These are phyloP conservation scores for Aphanomyces astaci DNA, from an alignment of 352 stramenopile species.

Conservation along the genomic window DNA sequence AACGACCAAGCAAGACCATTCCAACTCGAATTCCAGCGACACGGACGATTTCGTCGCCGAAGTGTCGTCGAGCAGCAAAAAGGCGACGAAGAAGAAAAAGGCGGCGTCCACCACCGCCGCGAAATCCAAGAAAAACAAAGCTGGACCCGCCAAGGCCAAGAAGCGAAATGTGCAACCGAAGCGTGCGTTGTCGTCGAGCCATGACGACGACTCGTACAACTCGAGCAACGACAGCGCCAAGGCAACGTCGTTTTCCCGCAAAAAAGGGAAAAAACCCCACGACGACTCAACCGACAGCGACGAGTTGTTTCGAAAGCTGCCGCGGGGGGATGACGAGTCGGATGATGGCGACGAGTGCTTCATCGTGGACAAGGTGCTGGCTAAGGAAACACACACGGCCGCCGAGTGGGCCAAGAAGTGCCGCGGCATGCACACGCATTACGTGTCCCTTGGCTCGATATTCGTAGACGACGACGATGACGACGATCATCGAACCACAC, in stretches of 20 bases:
- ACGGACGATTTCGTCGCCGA: neutral
- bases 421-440: slow-evolving; percentile 14
- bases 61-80: neutral
- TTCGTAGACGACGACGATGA: neutral
- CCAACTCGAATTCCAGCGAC: neutral
- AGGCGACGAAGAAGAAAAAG: neutral
- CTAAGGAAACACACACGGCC: slow-evolving; percentile 64
- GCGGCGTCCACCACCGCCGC: neutral
- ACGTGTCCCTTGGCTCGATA: neutral
- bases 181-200: neutral
- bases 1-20: neutral
- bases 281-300: neutral
- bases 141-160: neutral
- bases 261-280: neutral
- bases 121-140: neutral
- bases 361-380: slow-evolving; percentile 79
- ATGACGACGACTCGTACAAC: neutral
- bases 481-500: slow-evolving; percentile 15
- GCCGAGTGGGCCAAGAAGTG: slow-evolving; percentile 28
- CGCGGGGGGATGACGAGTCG: neutral
- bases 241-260: neutral
- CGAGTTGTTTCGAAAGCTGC: neutral
- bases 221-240: neutral
- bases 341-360: slow-evolving; percentile 56
- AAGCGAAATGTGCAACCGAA: too few relatives aligned